Evolutionary conservation across 192 early-diverging fungal species (phyloP).

Genomic region (Dissophora globulifera): DNA sequence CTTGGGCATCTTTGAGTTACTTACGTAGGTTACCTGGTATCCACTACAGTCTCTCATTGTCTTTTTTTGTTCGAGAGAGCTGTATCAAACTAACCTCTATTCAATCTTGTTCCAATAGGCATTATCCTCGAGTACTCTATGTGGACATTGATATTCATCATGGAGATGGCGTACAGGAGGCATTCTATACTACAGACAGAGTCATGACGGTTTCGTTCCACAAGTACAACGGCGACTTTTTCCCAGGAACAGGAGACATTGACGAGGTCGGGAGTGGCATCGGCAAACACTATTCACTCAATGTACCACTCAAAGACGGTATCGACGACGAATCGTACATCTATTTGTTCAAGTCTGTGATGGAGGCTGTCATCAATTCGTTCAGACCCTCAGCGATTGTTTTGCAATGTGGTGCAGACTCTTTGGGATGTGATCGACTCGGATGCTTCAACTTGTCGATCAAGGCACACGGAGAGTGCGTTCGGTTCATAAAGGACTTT

Average conservation of each 20-base stretch:
- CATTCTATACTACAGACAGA: slow-evolving; percentile 89
- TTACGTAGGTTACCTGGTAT: slow-evolving; percentile 60
- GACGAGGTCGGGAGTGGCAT: slow-evolving; percentile 81
- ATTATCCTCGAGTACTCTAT: slow-evolving; percentile 89
- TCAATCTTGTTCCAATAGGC: slow-evolving; percentile 39
- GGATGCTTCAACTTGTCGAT: slow-evolving; percentile 67
- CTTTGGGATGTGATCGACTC: slow-evolving; percentile 64
- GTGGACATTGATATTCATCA: slow-evolving; percentile 99
- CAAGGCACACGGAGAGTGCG: slow-evolving; percentile 80
- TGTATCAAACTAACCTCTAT: neutral
- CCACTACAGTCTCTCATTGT: neutral
- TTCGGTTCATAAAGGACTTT: slow-evolving; percentile 83
- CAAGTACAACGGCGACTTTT: slow-evolving; percentile 93
- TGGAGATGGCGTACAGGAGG: slow-evolving; percentile 97
- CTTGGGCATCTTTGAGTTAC: slow-evolving; percentile 88
- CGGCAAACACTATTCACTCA: slow-evolving; percentile 88
- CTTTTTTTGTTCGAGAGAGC: neutral
- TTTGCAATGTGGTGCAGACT: slow-evolving; percentile 88
- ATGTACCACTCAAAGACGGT: slow-evolving; percentile 89
- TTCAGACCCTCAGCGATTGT: slow-evolving; percentile 89
- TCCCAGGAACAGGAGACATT: slow-evolving; percentile 88
- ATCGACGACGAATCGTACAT: slow-evolving; percentile 88
- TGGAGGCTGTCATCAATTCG: slow-evolving; percentile 72
- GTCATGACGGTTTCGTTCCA: slow-evolving; percentile 99
- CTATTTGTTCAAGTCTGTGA: slow-evolving; percentile 79